Evolutionary conservation across 139 green algal genomes (phyloP), one percentile per base, ranked within the genome.

Genomic region (Astrephomene gubernaculifera): DNA sequence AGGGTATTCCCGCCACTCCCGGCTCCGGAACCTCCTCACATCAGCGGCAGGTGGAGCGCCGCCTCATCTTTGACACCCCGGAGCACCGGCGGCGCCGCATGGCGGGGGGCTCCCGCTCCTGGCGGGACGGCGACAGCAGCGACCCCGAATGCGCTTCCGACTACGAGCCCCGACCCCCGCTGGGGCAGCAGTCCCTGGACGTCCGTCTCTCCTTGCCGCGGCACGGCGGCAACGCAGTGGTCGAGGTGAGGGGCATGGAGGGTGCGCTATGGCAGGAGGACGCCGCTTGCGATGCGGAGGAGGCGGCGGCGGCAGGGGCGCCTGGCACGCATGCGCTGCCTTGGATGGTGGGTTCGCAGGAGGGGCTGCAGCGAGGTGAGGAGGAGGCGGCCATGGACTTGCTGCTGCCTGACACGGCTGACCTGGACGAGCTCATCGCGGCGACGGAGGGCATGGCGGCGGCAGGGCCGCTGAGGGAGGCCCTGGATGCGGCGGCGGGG

Each of bases 381-480:
- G 49, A 65, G 33, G 72, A 68, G n/a, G 72, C 6, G 21, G 19
- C 36, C 31, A 21, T 81, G 36, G 73, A 70, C 4, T n/a, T 83
- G 76, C 76, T 83, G 39, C 76, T 83, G 65, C 76, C 76, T 10
- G 60, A 72, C 22, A 5, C 2, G 27, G 76, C 61, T 1, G 41
- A 72, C 60, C 60, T 83, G n/a, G 76, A 83, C 60, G 60, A 83
- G 39, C 60, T 83, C 33, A 54, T 83, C 24, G 76, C 61, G 19
- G 76, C 76, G 21, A 41, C 60, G 60, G 76, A 72, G 41, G 73
- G 52, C 49, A 53, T 72, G 76, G 60, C 60, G 5, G n/a, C 60
- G 29, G 60, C 43, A 19, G 10, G 27, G 19, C 36, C 57, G 54
- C 49, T 19, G 39, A 14, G 7, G 35, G 74, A 27, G 7, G 2